phyloP scores from a whole-genome alignment of 768 basidiomycete species.

The Kwoniella pini region DNA sequence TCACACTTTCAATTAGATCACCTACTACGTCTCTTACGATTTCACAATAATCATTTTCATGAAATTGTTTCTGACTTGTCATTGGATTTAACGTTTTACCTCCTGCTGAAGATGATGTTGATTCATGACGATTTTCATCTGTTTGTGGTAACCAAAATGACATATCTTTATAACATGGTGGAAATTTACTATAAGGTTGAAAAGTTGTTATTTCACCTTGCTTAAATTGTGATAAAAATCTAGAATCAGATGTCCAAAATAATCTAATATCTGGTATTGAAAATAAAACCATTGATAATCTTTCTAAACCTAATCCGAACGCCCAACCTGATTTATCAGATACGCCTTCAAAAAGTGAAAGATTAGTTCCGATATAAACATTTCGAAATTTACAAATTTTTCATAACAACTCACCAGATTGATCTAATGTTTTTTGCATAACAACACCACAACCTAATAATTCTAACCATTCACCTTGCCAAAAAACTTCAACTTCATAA shows the following conservation, averaged over 20 bases:
- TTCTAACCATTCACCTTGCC: slow-evolving; percentile 94
- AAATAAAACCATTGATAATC: slow-evolving; percentile 97
- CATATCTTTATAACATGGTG: slow-evolving; percentile 88
- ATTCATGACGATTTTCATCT: slow-evolving; percentile 3
- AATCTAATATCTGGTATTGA: slow-evolving; percentile 96
- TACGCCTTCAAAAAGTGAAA: too few relatives aligned
- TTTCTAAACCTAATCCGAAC: slow-evolving; percentile 93
- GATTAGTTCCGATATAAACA: too few relatives aligned
- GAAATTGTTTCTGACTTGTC: too few relatives aligned
- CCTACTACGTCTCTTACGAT: slow-evolving; percentile 89
- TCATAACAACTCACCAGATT: slow-evolving; percentile 66
- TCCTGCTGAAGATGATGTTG: slow-evolving; percentile 11
- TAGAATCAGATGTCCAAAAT: slow-evolving; percentile 89
- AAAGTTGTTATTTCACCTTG: slow-evolving; percentile 73
- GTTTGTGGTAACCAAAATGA: slow-evolving; percentile 78
- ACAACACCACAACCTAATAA: slow-evolving; percentile 93
- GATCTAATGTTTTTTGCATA: slow-evolving; percentile 80
- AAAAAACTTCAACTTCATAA: slow-evolving; percentile 97
- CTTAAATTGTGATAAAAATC: slow-evolving; percentile 84
- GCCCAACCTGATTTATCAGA: slow-evolving; percentile 86
- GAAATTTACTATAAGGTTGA: slow-evolving; percentile 89
- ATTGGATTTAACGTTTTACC: too few relatives aligned
- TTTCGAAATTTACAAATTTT: background rate
- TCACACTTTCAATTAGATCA: slow-evolving; percentile 87
- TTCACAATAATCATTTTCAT: slow-evolving; percentile 98